Evolutionary conservation across 1,284 basidiomycete species (phyloP).

Genomic region (Coniferiporia sulphurascens): DNA sequence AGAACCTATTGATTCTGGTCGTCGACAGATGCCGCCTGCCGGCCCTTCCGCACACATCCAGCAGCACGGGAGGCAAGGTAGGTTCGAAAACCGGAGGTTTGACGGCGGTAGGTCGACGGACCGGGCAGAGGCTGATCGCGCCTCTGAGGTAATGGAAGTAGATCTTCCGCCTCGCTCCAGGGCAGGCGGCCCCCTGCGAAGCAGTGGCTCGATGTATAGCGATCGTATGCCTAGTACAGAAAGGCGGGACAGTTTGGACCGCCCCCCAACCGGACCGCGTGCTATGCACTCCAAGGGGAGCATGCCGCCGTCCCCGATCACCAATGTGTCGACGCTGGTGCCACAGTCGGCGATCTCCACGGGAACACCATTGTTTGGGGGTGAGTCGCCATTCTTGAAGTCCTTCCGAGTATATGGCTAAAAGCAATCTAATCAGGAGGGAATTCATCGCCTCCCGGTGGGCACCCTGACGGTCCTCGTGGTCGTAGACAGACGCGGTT

Average conservation of each 20-base stretch:
- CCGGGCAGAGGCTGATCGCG: not conserved
- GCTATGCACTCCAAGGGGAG: not conserved
- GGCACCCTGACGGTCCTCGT: not conserved
- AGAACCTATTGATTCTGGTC: not conserved
- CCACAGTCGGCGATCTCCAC: not conserved
- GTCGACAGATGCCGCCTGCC: not conserved
- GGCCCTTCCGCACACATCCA: not conserved
- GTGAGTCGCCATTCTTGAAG: not conserved
- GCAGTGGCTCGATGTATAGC: conserved; percentile 6
- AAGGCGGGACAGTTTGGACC: conserved; percentile 1
- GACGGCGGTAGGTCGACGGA: not conserved
- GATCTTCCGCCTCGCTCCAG: not conserved
- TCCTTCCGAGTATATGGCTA: not conserved
- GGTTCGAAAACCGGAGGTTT: not conserved
- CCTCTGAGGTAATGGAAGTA: conserved; percentile 6
- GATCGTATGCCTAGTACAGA: not conserved
- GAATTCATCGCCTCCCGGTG: not conserved
- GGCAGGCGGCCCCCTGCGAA: not conserved
- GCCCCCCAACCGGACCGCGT: not conserved
- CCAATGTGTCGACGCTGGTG: not conserved
- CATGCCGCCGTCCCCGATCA: not conserved
- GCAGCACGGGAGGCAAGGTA: not conserved
- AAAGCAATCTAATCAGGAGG: not conserved
- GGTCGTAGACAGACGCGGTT: not conserved
- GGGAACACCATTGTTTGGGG: not conserved